Evolutionary conservation across 2,329 filamentous ascomycete genomes (phyloP).

Genomic region (Emydomyces testavorans): DNA sequence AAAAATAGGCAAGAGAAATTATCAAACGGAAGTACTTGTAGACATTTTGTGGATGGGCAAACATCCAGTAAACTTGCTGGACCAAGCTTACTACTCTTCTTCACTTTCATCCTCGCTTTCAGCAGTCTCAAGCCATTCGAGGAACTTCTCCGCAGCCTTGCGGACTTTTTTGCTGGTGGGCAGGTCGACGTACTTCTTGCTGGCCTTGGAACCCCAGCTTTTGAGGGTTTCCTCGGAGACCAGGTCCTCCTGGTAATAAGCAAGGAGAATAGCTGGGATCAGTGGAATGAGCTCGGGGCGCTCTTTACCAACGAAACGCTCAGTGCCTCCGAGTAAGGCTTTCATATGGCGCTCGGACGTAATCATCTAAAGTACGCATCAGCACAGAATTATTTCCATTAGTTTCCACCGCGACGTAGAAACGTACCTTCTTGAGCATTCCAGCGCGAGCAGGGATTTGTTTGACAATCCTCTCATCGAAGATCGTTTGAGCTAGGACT

Average conservation of each 20-base stretch:
- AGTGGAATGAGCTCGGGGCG: constrained; percentile 65
- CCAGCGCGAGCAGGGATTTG: constrained; percentile 73
- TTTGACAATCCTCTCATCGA: constrained; percentile 76
- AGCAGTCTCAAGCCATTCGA: constrained; percentile 84
- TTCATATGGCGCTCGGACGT: constrained; percentile 90
- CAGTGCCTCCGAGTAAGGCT: constrained; percentile 85
- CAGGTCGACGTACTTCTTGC: constrained; percentile 95
- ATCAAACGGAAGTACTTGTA: neutral
- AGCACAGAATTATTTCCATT: constrained; percentile 8
- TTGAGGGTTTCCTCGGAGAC: constrained; percentile 77
- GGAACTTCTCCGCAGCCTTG: constrained; percentile 85
- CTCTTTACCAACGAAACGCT: constrained; percentile 77
- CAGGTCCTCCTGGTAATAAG: constrained; percentile 84
- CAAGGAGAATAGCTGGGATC: constrained; percentile 75
- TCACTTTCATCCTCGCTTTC: constrained; percentile 58
- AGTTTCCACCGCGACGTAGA: no score
- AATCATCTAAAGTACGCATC: constrained; percentile 48
- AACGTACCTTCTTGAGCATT: constrained; percentile 74
- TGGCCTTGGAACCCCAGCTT: constrained; percentile 87
- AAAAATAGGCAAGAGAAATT: neutral
- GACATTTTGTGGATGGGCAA: no score
- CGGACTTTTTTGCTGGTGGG: constrained; percentile 86
- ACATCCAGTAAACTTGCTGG: neutral
- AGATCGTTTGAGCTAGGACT: constrained; percentile 86
- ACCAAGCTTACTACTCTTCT: constrained; percentile 42